These are phyloP conservation scores for Phytophthora idaei DNA, from an alignment of 352 stramenopile genomes.

Conservation along the genomic window DNA sequence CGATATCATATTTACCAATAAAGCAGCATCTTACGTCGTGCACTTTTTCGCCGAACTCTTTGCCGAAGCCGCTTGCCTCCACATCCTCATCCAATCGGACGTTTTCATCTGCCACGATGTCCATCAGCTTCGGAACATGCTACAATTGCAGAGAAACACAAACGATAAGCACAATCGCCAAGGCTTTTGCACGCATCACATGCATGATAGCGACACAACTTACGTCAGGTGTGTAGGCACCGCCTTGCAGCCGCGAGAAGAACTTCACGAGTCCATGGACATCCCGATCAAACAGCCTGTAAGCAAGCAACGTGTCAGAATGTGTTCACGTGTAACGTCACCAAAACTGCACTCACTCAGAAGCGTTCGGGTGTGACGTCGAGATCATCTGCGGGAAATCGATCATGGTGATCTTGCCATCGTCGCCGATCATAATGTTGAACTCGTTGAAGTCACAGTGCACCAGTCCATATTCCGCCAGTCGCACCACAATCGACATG, in stretches of 20 bases:
- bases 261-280: slow-evolving; percentile 97
- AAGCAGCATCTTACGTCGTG: slow-evolving; percentile 51
- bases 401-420: slow-evolving; percentile 98
- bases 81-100: slow-evolving; percentile 71
- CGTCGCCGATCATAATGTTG: slow-evolving; percentile 98
- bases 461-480: slow-evolving; percentile 97
- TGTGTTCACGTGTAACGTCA: neutral
- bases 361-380: slow-evolving; percentile 97
- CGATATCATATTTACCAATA: neutral
- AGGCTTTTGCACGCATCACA: neutral
- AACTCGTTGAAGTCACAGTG: slow-evolving; percentile 99
- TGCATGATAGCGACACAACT: slow-evolving; percentile 34
- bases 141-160: slow-evolving; percentile 24
- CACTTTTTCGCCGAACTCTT: slow-evolving; percentile 76
- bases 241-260: slow-evolving; percentile 89
- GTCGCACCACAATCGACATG: slow-evolving; percentile 95
- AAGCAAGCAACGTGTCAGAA: slow-evolving; percentile 17
- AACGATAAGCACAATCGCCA: slow-evolving; percentile 9
- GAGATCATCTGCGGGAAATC: slow-evolving; percentile 99
- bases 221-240: slow-evolving; percentile 87
- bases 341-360: slow-evolving; percentile 85
- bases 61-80: slow-evolving; percentile 81
- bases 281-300: slow-evolving; percentile 93
- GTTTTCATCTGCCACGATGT: slow-evolving; percentile 77
- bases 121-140: slow-evolving; percentile 57